Percentiles rank a stretch among this genome's conserved stretches.
Evolutionary conservation across 2,329 filamentous ascomycete species (phyloP).

Genomic region (Penicillium griseofulvum): DNA sequence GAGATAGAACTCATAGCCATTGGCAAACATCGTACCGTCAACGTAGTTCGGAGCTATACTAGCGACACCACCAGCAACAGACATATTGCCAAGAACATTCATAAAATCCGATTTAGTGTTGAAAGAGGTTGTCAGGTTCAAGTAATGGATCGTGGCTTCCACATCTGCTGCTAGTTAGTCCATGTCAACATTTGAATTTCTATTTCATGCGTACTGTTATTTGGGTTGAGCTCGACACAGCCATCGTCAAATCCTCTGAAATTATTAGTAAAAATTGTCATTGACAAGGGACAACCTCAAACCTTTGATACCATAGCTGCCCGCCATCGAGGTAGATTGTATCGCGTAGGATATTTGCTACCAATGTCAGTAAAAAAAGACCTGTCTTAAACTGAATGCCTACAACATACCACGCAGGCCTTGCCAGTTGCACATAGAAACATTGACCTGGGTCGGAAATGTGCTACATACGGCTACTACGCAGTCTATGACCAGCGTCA

Average conservation of each 20-base stretch:
- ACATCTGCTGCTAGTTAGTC: conserved; percentile 10
- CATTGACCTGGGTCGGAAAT: conserved; percentile 9
- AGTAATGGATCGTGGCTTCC: conserved; percentile 10
- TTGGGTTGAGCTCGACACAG: background rate
- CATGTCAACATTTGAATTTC: no score
- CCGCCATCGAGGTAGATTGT: conserved; percentile 20
- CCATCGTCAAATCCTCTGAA: conserved; percentile 14
- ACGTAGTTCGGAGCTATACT: conserved; percentile 51
- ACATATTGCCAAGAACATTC: conserved; percentile 35
- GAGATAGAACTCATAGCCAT: conserved; percentile 61
- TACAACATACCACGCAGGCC: conserved; percentile 15
- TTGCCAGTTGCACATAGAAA: conserved; percentile 19
- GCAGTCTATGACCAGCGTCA: background rate
- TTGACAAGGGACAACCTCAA: background rate
- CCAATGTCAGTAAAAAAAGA: background rate
- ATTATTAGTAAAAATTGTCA: background rate
- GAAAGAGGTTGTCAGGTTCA: conserved; percentile 17
- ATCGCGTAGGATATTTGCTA: conserved; percentile 21
- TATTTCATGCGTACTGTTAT: background rate
- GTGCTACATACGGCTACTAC: conserved; percentile 5
- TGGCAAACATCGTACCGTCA: conserved; percentile 65
- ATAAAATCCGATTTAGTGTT: conserved; percentile 15
- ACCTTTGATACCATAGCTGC: conserved; percentile 13
- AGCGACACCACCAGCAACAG: conserved; percentile 16
- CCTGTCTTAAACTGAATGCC: background rate